A percentile compares a stretch with the other conserved stretches of the same genome.
Conservation (phyloP, 164 flowering plant genomes). For the Paratinospora sagittata region DNA sequence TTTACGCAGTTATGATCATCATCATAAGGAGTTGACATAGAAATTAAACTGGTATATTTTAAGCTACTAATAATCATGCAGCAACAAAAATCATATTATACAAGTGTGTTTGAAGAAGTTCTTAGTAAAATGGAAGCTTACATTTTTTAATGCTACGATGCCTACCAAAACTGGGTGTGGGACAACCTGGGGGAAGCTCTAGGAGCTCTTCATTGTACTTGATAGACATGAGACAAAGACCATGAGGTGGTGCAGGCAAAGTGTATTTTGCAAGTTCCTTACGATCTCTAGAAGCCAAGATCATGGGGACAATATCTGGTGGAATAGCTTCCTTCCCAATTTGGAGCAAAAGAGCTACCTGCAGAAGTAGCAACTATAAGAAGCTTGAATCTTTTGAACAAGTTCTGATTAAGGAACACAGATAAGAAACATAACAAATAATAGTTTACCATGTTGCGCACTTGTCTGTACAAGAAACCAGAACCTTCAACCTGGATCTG, state of each 20-base stretch:
- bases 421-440: not conserved
- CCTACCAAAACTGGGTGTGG: conserved; percentile 62
- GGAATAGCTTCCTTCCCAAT: conserved; percentile 83
- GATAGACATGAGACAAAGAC: conserved; percentile 56
- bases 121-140: conserved; percentile 60
- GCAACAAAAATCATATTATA: not conserved
- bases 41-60: no score
- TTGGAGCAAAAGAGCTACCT: conserved; percentile 83
- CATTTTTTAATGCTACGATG: conserved; percentile 50
- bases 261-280: conserved; percentile 74
- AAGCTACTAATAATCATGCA: no score
- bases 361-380: conserved; percentile 11
- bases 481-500: conserved; percentile 94
- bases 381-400: conserved; percentile 2
- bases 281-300: conserved; percentile 62
- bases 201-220: conserved; percentile 58
- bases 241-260: conserved; percentile 66
- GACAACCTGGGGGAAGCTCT: conserved; percentile 44
- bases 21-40: no score
- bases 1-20: no score
- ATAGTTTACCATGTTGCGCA: conserved; percentile 77
- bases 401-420: no score
- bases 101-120: conserved; percentile 2
- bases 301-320: conserved; percentile 64
- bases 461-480: conserved; percentile 87